Conservation (phyloP, 2,329 filamentous ascomycete species). For the Sclerotiophoma versabilis region DNA sequence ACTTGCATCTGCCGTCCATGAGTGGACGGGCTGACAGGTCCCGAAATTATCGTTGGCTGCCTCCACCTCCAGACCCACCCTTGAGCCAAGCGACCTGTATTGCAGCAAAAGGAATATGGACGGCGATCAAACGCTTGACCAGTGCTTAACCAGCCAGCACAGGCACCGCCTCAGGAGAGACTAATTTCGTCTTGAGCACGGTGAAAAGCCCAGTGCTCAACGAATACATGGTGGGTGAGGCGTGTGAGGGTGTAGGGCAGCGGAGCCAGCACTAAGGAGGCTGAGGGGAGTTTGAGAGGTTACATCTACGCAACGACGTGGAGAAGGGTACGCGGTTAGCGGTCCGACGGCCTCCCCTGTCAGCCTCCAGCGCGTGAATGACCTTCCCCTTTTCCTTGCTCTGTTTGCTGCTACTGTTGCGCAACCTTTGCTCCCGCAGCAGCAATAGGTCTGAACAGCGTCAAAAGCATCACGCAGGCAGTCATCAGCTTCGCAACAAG, state of each 20-base stretch:
- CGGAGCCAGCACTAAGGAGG: conserved; percentile 30
- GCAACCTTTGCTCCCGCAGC: conserved; percentile 1
- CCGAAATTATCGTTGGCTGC: conserved; percentile 28
- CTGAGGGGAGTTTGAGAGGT: conserved; percentile 18
- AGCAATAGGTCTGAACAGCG: neutral
- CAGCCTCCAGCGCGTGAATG: conserved; percentile 23
- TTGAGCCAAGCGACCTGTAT: conserved; percentile 13
- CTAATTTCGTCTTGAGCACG: conserved; percentile 34
- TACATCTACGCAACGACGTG: conserved; percentile 34
- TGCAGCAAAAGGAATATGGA: conserved; percentile 40
- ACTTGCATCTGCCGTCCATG: conserved; percentile 16
- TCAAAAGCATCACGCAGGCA: conserved; percentile 4
- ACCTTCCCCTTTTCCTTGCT: conserved; percentile 6
- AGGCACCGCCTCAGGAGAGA: conserved; percentile 41
- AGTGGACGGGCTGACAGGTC: conserved; percentile 24
- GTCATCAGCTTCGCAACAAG: neutral
- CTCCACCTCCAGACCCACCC: conserved; percentile 1
- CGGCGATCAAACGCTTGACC: conserved; percentile 51
- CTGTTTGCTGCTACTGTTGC: conserved; percentile 6
- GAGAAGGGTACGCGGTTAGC: conserved; percentile 25
- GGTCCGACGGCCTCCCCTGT: conserved; percentile 33
- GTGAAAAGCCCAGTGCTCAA: conserved; percentile 24
- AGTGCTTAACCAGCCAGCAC: conserved; percentile 43
- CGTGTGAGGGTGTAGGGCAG: conserved; percentile 25
- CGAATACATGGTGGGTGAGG: conserved; percentile 19